A percentile compares a stretch with the other conserved stretches of the same genome.
These are phyloP conservation scores for Sporothrix phasma DNA, from an alignment of 2,329 filamentous ascomycete species.

Conservation along the genomic window DNA sequence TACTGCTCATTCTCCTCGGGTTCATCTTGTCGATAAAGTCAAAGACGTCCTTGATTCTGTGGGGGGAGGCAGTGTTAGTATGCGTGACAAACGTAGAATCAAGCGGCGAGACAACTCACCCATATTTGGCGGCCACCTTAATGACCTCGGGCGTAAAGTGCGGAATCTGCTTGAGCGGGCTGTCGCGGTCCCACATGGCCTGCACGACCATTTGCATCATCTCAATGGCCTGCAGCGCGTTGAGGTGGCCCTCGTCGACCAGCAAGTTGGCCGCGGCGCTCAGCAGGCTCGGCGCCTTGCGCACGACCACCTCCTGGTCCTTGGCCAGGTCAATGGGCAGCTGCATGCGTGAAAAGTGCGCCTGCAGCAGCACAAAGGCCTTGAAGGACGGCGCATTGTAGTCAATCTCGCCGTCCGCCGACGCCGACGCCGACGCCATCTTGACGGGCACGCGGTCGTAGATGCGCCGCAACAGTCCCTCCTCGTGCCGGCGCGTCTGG, in stretches of 20 bases:
- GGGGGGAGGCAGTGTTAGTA: neutral
- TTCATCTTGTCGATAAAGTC: conserved; percentile 99
- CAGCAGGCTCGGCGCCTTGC: conserved; percentile 75
- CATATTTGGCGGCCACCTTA: conserved; percentile 69
- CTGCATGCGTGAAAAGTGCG: conserved; percentile 96
- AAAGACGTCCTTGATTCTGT: conserved; percentile 81
- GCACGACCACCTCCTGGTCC: conserved; percentile 81
- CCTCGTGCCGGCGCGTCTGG: conserved; percentile 83
- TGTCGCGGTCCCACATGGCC: conserved; percentile 97
- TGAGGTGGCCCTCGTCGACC: conserved; percentile 89
- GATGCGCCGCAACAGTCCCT: conserved; percentile 75
- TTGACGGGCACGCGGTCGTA: conserved; percentile 94
- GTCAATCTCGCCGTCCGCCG: conserved; percentile 52
- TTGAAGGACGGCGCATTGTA: conserved; percentile 98
- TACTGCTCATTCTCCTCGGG: conserved; percentile 80
- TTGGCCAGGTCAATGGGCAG: conserved; percentile 91
- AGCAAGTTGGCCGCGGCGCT: conserved; percentile 91
- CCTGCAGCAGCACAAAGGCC: conserved; percentile 91
- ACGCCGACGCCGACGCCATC: conserved; percentile 54
- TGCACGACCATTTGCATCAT: conserved; percentile 99
- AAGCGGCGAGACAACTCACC: conserved; percentile 46
- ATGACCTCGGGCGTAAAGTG: conserved; percentile 81
- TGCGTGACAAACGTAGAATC: neutral
- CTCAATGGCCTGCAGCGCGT: conserved; percentile 98
- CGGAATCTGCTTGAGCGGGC: conserved; percentile 92